A percentile compares a stretch with the other conserved stretches of the same genome.
These are phyloP conservation scores for Vitis hybrid DNA, from an alignment of 177 flowering plant genomes.

Conservation along the genomic window DNA sequence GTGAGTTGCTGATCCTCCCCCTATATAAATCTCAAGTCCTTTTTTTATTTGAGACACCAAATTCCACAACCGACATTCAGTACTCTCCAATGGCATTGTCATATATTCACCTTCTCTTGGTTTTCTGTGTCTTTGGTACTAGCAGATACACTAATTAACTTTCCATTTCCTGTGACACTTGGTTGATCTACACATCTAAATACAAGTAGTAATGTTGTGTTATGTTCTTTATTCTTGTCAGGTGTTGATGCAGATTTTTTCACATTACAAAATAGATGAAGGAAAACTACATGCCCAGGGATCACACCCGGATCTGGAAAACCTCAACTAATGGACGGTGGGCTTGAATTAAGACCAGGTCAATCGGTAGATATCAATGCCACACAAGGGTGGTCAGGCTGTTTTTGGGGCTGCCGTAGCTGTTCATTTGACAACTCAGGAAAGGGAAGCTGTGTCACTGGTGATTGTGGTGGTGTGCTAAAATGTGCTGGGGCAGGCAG, in stretches of 20 bases:
- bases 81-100: neutral
- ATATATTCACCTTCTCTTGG: neutral
- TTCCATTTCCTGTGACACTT: neutral
- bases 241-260: slow-evolving; percentile 20
- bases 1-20: neutral
- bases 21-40: neutral
- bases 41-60: neutral
- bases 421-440: slow-evolving; percentile 27
- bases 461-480: slow-evolving; percentile 27
- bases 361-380: slow-evolving; percentile 4
- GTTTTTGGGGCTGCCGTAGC: slow-evolving; percentile 24
- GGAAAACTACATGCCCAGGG: slow-evolving; percentile 25
- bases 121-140: slow-evolving; percentile 1
- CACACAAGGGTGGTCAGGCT: slow-evolving; percentile 29
- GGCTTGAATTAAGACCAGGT: slow-evolving; percentile 16
- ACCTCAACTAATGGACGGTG: slow-evolving; percentile 22
- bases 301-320: slow-evolving; percentile 22
- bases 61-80: neutral
- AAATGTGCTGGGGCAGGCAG: slow-evolving; percentile 22
- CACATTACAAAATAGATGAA: slow-evolving; percentile 23
- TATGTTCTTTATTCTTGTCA: neutral
- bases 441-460: slow-evolving; percentile 18
- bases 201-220: neutral
- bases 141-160: too few relatives aligned
- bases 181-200: too few relatives aligned